Base-by-base conservation (phyloP, 495 filamentous ascomycete species). In the Pyrenula aspistea region DNA sequence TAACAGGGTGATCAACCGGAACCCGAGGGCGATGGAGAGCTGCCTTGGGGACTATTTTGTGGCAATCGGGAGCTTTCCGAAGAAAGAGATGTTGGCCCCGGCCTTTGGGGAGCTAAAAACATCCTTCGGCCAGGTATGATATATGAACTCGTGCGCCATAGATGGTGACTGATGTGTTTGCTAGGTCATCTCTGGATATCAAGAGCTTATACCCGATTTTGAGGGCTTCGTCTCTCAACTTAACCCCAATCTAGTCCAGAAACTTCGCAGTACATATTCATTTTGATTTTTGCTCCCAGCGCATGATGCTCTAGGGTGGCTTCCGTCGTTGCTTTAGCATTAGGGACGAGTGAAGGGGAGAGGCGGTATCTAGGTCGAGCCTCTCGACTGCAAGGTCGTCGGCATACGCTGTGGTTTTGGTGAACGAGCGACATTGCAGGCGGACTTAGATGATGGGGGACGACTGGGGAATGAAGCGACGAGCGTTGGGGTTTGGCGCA, bases 21-120 rank as follows among this genome's bases (percentile, higher is more conserved):
- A 97, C 61, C 94, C 93, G 1, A 82, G 88, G 67, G 89, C 91
- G 2, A 94, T 97, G 83, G 92, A 96, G 70, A 81, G 83, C 49
- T 86, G 83, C 57, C 74, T 99, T 22, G 75, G 82, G 52, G 84
- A 86, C 15, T 95, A 91, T 67, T 95, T 97, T 70, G 82, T 81
- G 58, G 74, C 86, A n/a, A 92, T 89, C 67, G 88, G 91, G 15
- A 73, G 83, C 54, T 90, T 89, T 67, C 71, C 71, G 1, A 77
- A 77, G 63, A 83, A 88, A 54, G 73, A 78, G 23, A 67, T 76
- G 1, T 65, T 71, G 55, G 73, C 76, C 54, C 75, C 76, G 31
- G 73, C 77, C 21, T 78, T 80, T 60, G 74, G 72, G 56, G 71
- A 76, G 52, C 72, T 82, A 23, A 70, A 73, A 36, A 67, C 56